These are phyloP conservation scores for Cercophora samala DNA, from an alignment of 495 filamentous ascomycete species.

Conservation along the genomic window DNA sequence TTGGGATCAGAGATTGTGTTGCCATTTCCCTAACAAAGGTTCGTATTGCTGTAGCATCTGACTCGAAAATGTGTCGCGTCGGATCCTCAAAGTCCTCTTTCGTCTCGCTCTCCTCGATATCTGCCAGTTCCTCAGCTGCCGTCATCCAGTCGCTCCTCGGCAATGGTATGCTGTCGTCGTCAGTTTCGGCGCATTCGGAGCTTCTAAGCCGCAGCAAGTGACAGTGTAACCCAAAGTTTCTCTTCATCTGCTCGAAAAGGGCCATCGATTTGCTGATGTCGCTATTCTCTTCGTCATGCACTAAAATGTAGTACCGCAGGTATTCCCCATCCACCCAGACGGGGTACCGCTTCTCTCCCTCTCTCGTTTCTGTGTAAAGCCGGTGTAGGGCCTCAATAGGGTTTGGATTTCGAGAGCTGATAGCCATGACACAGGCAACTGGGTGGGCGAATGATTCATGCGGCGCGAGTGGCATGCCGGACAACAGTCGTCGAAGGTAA, in stretches of 20 bases:
- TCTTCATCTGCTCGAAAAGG: conserved; percentile 96
- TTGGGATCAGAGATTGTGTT: conserved; percentile 85
- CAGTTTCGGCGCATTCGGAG: conserved; percentile 79
- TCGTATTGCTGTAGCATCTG: conserved; percentile 80
- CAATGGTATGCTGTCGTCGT: conserved; percentile 83
- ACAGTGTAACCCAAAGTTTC: conserved; percentile 92
- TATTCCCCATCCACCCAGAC: conserved; percentile 84
- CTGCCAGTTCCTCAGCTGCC: conserved; percentile 75
- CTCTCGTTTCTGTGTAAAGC: conserved; percentile 73
- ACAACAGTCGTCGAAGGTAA: conserved; percentile 80
- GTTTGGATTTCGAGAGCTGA: conserved; percentile 76
- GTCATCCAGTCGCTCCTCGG: conserved; percentile 85
- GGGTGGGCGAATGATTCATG: conserved; percentile 95
- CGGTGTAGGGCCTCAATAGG: conserved; percentile 81
- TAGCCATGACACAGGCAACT: conserved; percentile 92
- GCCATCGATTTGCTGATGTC: conserved; percentile 84
- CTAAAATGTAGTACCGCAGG: conserved; percentile 89
- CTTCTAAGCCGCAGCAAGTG: conserved; percentile 83
- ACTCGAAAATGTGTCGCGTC: conserved; percentile 81
- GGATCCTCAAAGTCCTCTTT: conserved; percentile 66
- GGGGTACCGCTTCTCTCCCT: conserved; percentile 64
- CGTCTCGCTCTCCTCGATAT: conserved; percentile 58
- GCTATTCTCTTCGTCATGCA: conserved; percentile 95
- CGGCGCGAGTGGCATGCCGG: conserved; percentile 67
- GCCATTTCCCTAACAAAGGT: conserved; percentile 90